Evolutionary conservation across 2,329 filamentous ascomycete genomes (phyloP).

Genomic region (Pleochaeta shiraiana): DNA sequence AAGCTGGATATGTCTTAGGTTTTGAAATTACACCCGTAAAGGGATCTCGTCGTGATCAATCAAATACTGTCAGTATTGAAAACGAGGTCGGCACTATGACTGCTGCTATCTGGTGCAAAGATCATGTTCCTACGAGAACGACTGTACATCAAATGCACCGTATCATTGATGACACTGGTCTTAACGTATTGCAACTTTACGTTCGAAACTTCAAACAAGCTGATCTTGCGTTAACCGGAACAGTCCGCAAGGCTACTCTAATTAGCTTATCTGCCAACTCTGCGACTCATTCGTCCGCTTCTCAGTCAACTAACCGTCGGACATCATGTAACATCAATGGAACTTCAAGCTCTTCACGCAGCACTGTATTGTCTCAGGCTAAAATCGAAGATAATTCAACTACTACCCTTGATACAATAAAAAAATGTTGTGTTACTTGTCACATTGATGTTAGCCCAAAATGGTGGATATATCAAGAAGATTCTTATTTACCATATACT

Average conservation of each 20-base stretch:
- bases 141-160: slow-evolving; percentile 64
- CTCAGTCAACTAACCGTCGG: slow-evolving; percentile 26
- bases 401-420: slow-evolving; percentile 9
- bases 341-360: slow-evolving; percentile 9
- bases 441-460: slow-evolving; percentile 50
- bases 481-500: not conserved
- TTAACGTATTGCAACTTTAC: slow-evolving; percentile 68
- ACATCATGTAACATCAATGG: slow-evolving; percentile 29
- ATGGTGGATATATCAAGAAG: slow-evolving; percentile 32
- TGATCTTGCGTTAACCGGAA: slow-evolving; percentile 73
- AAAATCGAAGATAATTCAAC: slow-evolving; percentile 13
- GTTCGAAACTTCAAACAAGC: slow-evolving; percentile 87
- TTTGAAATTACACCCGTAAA: slow-evolving; percentile 87
- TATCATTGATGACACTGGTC: slow-evolving; percentile 39
- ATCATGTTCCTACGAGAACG: slow-evolving; percentile 53
- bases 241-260: slow-evolving; percentile 69
- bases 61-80: slow-evolving; percentile 59
- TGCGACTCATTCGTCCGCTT: slow-evolving; percentile 10
- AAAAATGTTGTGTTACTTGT: slow-evolving; percentile 40
- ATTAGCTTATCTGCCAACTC: slow-evolving; percentile 21
- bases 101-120: slow-evolving; percentile 81
- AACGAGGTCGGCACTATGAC: slow-evolving; percentile 64
- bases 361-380: slow-evolving; percentile 11
- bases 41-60: slow-evolving; percentile 61
- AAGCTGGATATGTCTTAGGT: slow-evolving; percentile 61